phyloP scores from a whole-genome alignment of 345 rosid genomes.

The Cardiospermum halicacabum region DNA sequence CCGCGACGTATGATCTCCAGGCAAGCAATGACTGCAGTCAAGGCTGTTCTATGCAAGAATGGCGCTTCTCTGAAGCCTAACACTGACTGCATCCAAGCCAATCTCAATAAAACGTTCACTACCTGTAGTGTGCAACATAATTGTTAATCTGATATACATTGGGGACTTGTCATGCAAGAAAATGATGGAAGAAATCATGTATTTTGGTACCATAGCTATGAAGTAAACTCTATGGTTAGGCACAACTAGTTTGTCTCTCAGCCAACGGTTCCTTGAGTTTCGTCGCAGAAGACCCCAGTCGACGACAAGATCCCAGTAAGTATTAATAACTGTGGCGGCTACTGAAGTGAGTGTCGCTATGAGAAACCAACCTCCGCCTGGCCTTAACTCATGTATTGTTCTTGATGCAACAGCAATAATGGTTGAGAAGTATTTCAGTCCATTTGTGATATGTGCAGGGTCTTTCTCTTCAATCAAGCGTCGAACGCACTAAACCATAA shows the following conservation, averaged over 20 bases:
- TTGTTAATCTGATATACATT: not conserved
- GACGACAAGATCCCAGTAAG: slow-evolving; percentile 71
- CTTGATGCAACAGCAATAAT: slow-evolving; percentile 51
- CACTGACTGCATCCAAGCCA: slow-evolving; percentile 79
- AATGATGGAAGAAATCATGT: not conserved
- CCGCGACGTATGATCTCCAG: slow-evolving; percentile 83
- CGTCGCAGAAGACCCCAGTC: slow-evolving; percentile 77
- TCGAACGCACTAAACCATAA: slow-evolving; percentile 51
- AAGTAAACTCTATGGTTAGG: slow-evolving; percentile 55
- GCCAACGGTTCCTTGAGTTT: slow-evolving; percentile 63
- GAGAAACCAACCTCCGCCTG: slow-evolving; percentile 30
- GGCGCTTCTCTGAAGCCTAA: slow-evolving; percentile 53
- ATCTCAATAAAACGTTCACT: slow-evolving; percentile 58
- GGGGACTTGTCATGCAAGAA: not conserved
- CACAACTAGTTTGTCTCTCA: slow-evolving; percentile 69
- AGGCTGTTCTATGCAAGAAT: slow-evolving; percentile 46
- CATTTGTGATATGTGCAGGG: slow-evolving; percentile 34
- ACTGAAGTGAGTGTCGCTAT: slow-evolving; percentile 46
- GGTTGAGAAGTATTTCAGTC: slow-evolving; percentile 54
- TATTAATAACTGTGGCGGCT: slow-evolving; percentile 43
- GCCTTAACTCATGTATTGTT: slow-evolving; percentile 32
- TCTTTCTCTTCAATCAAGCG: slow-evolving; percentile 58
- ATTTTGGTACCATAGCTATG: slow-evolving; percentile 52
- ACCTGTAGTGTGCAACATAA: slow-evolving; percentile 33
- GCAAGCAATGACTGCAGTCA: slow-evolving; percentile 47